Conservation (phyloP, 2,329 filamentous ascomycete genomes). For the Tolypocladium nubicola region DNA sequence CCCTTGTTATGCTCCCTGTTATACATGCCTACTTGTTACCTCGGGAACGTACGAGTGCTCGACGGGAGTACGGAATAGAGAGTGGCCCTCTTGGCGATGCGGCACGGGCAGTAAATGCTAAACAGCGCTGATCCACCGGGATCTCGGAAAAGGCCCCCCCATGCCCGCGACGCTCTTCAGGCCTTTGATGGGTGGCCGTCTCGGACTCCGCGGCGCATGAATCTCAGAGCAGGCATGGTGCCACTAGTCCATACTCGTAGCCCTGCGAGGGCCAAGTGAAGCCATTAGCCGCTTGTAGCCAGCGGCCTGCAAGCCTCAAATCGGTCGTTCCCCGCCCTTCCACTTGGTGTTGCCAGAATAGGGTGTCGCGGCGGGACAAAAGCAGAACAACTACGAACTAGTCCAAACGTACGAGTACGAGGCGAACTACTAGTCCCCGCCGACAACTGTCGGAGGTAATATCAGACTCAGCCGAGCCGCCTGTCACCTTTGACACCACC, state of each 20-base stretch:
- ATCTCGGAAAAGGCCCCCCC: too few relatives aligned
- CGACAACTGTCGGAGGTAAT: background rate
- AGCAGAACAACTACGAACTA: too few relatives aligned
- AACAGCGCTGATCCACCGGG: too few relatives aligned
- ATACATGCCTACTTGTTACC: background rate
- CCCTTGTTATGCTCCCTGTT: background rate
- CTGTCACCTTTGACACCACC: background rate
- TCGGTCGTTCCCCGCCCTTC: too few relatives aligned
- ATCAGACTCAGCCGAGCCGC: background rate
- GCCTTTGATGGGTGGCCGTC: background rate
- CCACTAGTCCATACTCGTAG: background rate
- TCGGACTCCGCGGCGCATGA: background rate
- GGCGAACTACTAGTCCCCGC: background rate
- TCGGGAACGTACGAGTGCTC: background rate
- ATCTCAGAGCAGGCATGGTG: background rate
- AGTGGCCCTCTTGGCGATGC: too few relatives aligned
- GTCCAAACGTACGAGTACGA: too few relatives aligned
- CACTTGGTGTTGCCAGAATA: too few relatives aligned
- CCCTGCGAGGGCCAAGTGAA: background rate
- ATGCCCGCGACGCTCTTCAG: background rate
- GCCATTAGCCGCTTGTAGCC: background rate
- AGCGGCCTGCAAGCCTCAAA: background rate
- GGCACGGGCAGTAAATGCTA: too few relatives aligned
- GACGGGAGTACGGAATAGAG: too few relatives aligned
- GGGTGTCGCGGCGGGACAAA: too few relatives aligned